Evolutionary conservation across 345 rosid genomes (phyloP), one percentile per base, ranked within the genome.

Genomic region (Cardamine resedifolia): DNA sequence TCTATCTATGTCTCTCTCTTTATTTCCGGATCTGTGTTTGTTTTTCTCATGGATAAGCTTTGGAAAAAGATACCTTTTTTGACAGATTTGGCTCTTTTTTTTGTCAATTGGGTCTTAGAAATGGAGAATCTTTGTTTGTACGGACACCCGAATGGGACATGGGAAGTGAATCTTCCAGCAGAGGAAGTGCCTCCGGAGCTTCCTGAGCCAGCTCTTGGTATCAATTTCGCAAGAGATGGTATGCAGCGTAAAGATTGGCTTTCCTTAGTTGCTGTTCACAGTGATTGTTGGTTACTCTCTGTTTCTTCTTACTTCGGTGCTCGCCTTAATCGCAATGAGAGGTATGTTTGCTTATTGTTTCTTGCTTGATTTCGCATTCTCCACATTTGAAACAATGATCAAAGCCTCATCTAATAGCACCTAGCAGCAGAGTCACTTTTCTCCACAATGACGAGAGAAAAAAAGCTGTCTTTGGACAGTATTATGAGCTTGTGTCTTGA

Each of bases 191-290:
- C 92, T 4, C 89, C 92, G 0, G 92, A 88, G 86, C 88, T 88
- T 7, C 89, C 95, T n/a, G 95, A 88, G 85, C 97, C 95, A 14
- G 90, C 89, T 4, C 80, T 90, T 78, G 97, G 97, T 15, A 88
- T 90, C 68, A 90, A 90, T 74, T 90, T 90, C 68, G 90, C 90
- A 0, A 82, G 92, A 79, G 95, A 90, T 81, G 95, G 92, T 5
- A 90, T 90, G 95, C 78, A 80, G 19, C 81, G 89, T 50, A 87
- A 88, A 72, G 92, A 90, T 44, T 90, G 97, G 97, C 87, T 90
- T 66, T 88, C 92, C 0, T 70, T 90, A 56, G 95, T 90, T 55
- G 92, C 92, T 4, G 95, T 90, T 52, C 90, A 88, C 75, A 88
- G 95, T 59, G 95, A 90, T 74, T 90, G 86, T 56, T 90, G 97